Evolutionary conservation across 139 green algal species (phyloP), one percentile per base, ranked within the genome.

Genomic region (Chlamydomonas sphaeroides): DNA sequence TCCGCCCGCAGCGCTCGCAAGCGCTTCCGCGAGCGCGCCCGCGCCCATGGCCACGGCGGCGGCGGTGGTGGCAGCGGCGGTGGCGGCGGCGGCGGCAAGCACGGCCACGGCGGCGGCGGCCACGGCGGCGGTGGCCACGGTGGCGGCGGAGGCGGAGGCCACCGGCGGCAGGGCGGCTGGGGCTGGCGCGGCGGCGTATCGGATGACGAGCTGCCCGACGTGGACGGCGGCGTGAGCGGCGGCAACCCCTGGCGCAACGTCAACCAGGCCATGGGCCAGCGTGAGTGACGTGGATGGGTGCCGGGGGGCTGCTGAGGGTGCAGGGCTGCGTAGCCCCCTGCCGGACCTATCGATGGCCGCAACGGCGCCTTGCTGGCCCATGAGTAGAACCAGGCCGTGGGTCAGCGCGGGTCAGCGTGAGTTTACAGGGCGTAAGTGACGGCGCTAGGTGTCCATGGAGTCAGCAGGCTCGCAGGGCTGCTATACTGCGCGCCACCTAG

Each of bases 231-330:
- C 23, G 25, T 25, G 18, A 57, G 48, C 65, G 32, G 35, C 45
- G 63, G 49, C 77, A 30, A 83, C 48, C 35, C 63, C 33, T 73
- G 77, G 65, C 63, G 63, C 77, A 75, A 70, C 74, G 30, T 80
- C 33, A 38, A 80, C 20, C 56, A 57, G 38, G 56, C 72, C 11
- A 59, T 68, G 36, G 72, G 56, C 38, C 56, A 73, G 53, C n/a
- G 75, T 72, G 36, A 73, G 75, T 51, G 23, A 1, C 18, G 36
- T 23, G 30, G 39, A 6, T 17, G 39, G 15, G 6, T 30, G n/a
- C 33, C 63, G n/a, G 21, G n/a, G 18, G 7, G 63, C 23, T 5
- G 63, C 23, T 5, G n/a, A 11, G 63, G 63, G 18, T 41, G 45
- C 11, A 10, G 45, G 45, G 45, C 45, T 53, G n/a, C n/a, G n/a